phyloP scores from a whole-genome alignment of 2,329 filamentous ascomycete genomes.

The Phoma sp. region DNA sequence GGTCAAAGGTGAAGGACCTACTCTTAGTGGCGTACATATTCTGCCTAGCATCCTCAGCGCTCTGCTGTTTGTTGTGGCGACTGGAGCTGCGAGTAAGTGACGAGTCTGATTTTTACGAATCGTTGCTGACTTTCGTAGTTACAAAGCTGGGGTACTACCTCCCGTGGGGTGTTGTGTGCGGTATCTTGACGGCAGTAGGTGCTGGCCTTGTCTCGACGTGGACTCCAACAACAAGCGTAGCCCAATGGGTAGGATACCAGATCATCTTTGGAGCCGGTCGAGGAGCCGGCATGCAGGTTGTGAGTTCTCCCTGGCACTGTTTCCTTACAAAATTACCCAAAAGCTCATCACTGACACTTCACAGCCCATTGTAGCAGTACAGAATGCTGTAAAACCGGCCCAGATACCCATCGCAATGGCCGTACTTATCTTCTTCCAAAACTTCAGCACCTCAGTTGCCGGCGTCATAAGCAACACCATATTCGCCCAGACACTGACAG shows the following conservation, averaged over 20 bases:
- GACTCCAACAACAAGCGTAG: constrained; percentile 35
- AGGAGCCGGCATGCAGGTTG: constrained; percentile 36
- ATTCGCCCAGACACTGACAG: constrained; percentile 32
- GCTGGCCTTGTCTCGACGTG: constrained; percentile 52
- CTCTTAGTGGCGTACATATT: constrained; percentile 49
- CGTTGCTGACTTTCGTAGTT: constrained; percentile 20
- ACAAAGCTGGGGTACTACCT: constrained; percentile 35
- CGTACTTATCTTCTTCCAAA: constrained; percentile 46
- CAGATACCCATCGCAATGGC: constrained; percentile 43
- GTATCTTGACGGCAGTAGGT: constrained; percentile 46
- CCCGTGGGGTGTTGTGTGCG: constrained; percentile 38
- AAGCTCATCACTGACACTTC: constrained; percentile 2
- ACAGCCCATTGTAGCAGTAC: constrained; percentile 41
- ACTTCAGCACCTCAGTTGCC: constrained; percentile 41
- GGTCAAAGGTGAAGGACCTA: constrained; percentile 43
- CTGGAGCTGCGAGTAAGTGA: constrained; percentile 27
- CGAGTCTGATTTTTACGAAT: accelerated
- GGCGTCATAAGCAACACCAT: constrained; percentile 39
- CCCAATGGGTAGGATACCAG: constrained; percentile 40
- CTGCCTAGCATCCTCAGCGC: constrained; percentile 46
- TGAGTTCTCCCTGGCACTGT: not conserved
- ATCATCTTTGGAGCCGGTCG: constrained; percentile 34
- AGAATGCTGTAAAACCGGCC: constrained; percentile 32
- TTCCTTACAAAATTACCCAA: not conserved
- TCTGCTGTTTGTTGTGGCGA: constrained; percentile 26